A percentile compares a stretch with the other conserved stretches of the same genome.
Evolutionary conservation across 192 early-diverging fungal genomes (phyloP).

Genomic region (Ambispora gerdemannii): DNA sequence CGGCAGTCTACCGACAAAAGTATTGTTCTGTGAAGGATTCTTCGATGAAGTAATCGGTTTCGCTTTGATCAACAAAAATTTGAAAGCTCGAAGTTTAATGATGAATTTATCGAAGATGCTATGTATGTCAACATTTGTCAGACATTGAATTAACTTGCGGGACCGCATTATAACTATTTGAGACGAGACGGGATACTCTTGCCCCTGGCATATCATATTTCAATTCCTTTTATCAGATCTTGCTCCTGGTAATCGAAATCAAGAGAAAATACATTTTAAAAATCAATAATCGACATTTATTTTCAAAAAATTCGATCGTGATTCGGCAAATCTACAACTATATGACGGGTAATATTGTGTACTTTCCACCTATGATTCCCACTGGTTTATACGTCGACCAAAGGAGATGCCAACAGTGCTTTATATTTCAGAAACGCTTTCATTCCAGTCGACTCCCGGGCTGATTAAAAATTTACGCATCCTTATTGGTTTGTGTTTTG

Average conservation of each 20-base stretch:
- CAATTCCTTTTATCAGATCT: too few species aligned
- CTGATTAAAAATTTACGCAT: too few species aligned
- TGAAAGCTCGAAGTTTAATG: neutral
- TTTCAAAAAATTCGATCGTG: neutral
- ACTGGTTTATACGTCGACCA: constrained; percentile 17
- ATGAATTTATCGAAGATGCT: neutral
- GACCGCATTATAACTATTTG: neutral
- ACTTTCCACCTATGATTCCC: constrained; percentile 15
- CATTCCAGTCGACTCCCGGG: neutral
- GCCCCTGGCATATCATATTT: too few species aligned
- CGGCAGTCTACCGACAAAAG: neutral
- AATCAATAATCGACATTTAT: neutral
- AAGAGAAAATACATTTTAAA: too few species aligned
- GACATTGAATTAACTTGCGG: neutral
- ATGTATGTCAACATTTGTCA: constrained; percentile 1
- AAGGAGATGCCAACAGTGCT: constrained; percentile 6
- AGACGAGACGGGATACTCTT: neutral
- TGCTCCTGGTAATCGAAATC: neutral
- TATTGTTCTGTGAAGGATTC: constrained; percentile 10
- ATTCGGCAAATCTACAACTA: constrained; percentile 1
- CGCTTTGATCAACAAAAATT: neutral
- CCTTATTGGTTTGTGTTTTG: too few species aligned
- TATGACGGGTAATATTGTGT: constrained; percentile 5
- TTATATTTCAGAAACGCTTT: constrained; percentile 21
- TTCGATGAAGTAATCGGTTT: neutral